Evolutionary conservation across 2,329 filamentous ascomycete species (phyloP).

Genomic region (Raffaelea albimanens): DNA sequence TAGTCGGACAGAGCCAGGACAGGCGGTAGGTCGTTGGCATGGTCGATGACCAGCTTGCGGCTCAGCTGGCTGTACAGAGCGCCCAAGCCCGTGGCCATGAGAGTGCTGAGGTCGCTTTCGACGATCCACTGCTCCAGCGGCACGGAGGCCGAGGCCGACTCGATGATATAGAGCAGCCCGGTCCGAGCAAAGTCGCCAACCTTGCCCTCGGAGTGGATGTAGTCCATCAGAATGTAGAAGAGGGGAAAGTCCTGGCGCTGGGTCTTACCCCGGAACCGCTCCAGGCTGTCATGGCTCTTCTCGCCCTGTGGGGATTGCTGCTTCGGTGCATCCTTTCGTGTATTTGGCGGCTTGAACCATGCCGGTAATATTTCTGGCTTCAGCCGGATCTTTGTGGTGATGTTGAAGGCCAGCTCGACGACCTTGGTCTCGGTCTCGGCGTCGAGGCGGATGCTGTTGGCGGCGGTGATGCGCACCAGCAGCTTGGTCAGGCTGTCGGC

Average conservation of each 20-base stretch:
- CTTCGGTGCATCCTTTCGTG: constrained; percentile 11
- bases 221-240: constrained; percentile 92
- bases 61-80: constrained; percentile 59
- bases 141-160: constrained; percentile 78
- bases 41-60: constrained; percentile 72
- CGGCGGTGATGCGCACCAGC: constrained; percentile 66
- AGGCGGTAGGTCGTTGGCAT: constrained; percentile 67
- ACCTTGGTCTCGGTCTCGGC: constrained; percentile 79
- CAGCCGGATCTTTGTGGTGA: constrained; percentile 89
- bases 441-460: constrained; percentile 62
- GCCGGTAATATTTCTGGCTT: constrained; percentile 78
- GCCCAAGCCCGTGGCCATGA: constrained; percentile 93
- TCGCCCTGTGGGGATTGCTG: constrained; percentile 14
- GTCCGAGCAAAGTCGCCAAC: constrained; percentile 94
- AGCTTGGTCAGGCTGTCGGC: constrained; percentile 81
- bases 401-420: constrained; percentile 89
- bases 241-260: constrained; percentile 90
- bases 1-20: constrained; percentile 88
- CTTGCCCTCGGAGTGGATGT: constrained; percentile 90
- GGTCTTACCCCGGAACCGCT: constrained; percentile 73
- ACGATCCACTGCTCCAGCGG: constrained; percentile 92
- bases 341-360: constrained; percentile 69
- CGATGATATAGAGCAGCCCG: constrained; percentile 88
- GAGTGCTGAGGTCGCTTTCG: constrained; percentile 87
- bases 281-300: constrained; percentile 51